Conservation (phyloP, 345 rosid genomes). For the Trapa incisa region DNA sequence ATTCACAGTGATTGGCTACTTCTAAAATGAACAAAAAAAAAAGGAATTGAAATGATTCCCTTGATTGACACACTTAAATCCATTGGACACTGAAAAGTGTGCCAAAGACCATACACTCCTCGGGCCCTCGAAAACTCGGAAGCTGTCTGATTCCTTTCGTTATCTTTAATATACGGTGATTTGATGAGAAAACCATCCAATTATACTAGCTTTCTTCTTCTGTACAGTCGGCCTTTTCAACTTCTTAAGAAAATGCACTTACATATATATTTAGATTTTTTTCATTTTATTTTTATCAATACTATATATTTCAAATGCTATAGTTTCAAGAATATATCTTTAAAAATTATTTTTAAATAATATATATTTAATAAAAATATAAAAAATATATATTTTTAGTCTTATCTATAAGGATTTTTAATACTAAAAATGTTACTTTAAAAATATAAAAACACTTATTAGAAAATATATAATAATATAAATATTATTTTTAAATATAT, state of each 20-base stretch:
- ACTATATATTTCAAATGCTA: not conserved
- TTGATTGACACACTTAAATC: not conserved
- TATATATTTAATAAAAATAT: too few relatives aligned
- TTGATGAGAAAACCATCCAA: not conserved
- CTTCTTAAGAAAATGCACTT: too few relatives aligned
- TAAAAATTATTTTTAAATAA: too few relatives aligned
- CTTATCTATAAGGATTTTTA: too few relatives aligned
- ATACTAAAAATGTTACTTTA: too few relatives aligned
- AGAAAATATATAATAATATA: too few relatives aligned
- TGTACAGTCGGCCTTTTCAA: not conserved
- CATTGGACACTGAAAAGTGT: not conserved
- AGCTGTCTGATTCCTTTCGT: not conserved
- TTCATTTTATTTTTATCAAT: not conserved
- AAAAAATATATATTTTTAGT: too few relatives aligned
- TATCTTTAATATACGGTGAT: not conserved
- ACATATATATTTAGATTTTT: too few relatives aligned
- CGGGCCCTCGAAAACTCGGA: not conserved
- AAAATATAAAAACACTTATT: too few relatives aligned
- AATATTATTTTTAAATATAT: too few relatives aligned
- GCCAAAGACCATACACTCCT: not conserved
- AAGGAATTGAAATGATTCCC: not conserved
- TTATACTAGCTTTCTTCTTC: not conserved
- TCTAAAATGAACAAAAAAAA: not conserved
- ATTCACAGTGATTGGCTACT: not conserved
- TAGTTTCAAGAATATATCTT: too few relatives aligned